Conservation (phyloP, 257 asterid genomes). For the Penstemon newberryi region DNA sequence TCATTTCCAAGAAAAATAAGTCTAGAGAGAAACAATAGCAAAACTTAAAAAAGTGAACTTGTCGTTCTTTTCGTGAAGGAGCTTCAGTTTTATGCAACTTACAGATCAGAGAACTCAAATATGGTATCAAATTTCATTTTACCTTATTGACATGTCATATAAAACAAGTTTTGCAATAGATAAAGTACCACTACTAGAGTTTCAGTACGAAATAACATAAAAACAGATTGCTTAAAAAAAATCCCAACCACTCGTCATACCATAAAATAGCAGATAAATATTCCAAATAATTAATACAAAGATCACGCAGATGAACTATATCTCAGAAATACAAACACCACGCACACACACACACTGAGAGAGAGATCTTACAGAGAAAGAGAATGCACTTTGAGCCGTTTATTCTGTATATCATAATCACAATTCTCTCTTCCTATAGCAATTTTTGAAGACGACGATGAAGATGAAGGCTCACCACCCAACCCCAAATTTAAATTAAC, state of each 20-base stretch:
- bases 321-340: not conserved
- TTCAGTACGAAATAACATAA: too few species aligned
- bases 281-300: not conserved
- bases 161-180: too few species aligned
- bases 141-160: too few species aligned
- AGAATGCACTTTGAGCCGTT: conserved; percentile 86
- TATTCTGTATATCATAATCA: conserved; percentile 52
- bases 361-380: conserved; percentile 60
- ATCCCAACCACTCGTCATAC: too few species aligned
- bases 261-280: too few species aligned
- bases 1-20: too few species aligned
- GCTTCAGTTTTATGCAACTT: not conserved
- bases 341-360: not conserved
- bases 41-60: too few species aligned
- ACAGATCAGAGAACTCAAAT: not conserved
- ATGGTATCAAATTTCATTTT: too few species aligned
- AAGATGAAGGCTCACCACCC: conserved; percentile 69
- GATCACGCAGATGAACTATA: not conserved
- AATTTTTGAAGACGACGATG: conserved; percentile 34
- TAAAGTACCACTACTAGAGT: too few species aligned
- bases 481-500: conserved; percentile 71
- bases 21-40: too few species aligned
- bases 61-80: too few species aligned
- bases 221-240: too few species aligned
- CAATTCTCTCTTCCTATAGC: conserved; percentile 41